A percentile compares a stretch with the other conserved stretches of the same genome.
phyloP scores from a whole-genome alignment of 2,329 filamentous ascomycete species.

The Fusarium nurragi region DNA sequence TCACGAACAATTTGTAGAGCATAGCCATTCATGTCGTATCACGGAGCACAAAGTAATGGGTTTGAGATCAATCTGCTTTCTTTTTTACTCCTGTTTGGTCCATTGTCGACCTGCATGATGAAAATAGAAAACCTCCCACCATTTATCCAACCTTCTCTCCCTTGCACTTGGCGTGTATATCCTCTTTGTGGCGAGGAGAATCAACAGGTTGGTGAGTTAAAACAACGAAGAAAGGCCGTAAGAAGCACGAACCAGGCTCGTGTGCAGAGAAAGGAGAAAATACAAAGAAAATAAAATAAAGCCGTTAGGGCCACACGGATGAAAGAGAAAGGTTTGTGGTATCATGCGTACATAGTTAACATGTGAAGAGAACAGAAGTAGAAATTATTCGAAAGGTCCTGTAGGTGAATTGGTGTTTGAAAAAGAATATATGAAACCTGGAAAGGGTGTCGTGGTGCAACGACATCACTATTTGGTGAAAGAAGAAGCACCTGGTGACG shows the following conservation, averaged over 20 bases:
- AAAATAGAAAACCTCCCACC: constrained; percentile 9
- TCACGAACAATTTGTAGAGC: not conserved
- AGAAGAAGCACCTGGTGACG: constrained; percentile 9
- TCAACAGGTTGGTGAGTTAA: constrained; percentile 5
- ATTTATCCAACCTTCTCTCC: constrained; percentile 26
- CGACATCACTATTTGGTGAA: not conserved
- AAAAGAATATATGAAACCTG: constrained; percentile 12
- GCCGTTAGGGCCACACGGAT: constrained; percentile 21
- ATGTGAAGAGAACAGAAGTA: constrained; percentile 35
- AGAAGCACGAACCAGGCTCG: constrained; percentile 9
- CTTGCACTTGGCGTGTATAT: not conserved
- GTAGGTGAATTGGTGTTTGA: constrained; percentile 2
- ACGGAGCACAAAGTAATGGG: not conserved
- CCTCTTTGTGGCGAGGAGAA: constrained; percentile 5
- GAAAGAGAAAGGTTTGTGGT: constrained; percentile 29
- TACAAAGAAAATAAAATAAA: constrained; percentile 17
- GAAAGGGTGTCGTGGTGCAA: not conserved
- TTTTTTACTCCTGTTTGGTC: constrained; percentile 27
- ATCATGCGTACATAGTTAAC: constrained; percentile 39
- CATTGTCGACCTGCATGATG: constrained; percentile 1
- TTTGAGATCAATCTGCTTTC: constrained; percentile 24
- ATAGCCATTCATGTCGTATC: not conserved
- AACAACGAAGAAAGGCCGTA: constrained; percentile 9
- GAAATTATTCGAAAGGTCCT: constrained; percentile 16
- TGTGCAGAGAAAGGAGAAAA: constrained; percentile 21